Base-by-base conservation (phyloP, 108 stramenopile species). In the Discostella pseudostelligera region DNA sequence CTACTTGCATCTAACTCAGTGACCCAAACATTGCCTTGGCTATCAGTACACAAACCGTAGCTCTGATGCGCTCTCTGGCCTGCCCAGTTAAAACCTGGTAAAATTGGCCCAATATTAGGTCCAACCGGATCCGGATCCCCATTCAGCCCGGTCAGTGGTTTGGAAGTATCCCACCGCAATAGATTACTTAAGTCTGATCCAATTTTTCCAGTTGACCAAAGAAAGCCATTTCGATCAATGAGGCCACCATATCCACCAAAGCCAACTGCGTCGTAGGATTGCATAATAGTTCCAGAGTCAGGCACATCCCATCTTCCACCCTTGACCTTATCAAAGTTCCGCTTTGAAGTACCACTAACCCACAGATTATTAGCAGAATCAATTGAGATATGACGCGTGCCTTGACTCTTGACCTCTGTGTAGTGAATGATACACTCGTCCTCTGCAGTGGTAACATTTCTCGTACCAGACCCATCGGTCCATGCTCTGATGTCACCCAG, bases 131-230 rank as follows among this genome's bases (percentile, higher is more conserved):
- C 44, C 44, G n/a, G n/a, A n/a, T n/a, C n/a, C n/a, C 44, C 44
- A 44, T 44, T 44, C 3, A 2, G 14, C 3, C 44, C 44, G 8
- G 14, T 44, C 44, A 44, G 17, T 44, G 44, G 44, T 44, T 44
- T 44, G 17, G 44, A 44, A 44, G 44, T 44, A 44, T 44, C 44
- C 44, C 44, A 44, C 44, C 44, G 14, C 8, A 44, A 44, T 44
- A 44, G 44, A 44, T 14, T 14, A 8, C 17, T 3, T n/a, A n/a
- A n/a, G n/a, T n/a, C n/a, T n/a, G n/a, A n/a, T n/a, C n/a, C n/a
- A n/a, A n/a, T n/a, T n/a, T n/a, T n/a, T n/a, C n/a, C n/a, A 44
- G 44, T 16, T 8, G 44, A 44, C 44, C 44, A 44, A 44, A 44
- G 44, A 17, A 44, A 44, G 3, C 44, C 44, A 44, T 44, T 44